phyloP scores from a whole-genome alignment of 2,329 filamentous ascomycete species.

The Trichothecium roseum region DNA sequence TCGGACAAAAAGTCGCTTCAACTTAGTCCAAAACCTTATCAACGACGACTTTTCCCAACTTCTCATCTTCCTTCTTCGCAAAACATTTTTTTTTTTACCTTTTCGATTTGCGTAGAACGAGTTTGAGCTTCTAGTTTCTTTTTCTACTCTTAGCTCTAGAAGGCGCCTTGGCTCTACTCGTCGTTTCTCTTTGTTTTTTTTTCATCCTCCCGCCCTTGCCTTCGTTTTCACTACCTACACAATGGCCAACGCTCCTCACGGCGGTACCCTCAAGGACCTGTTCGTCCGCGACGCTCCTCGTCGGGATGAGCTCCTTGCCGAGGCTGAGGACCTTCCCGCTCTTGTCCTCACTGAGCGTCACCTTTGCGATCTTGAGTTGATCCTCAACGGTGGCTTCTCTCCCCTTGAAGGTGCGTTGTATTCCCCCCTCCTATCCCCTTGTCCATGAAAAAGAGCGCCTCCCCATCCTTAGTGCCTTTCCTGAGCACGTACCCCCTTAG shows the following conservation, averaged over 20 bases:
- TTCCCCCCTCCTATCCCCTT: neutral
- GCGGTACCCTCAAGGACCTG: constrained; percentile 95
- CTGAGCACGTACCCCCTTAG: constrained; percentile 1
- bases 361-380: constrained; percentile 93
- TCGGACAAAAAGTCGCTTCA: too few relatives aligned
- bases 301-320: constrained; percentile 66
- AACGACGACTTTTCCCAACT: too few relatives aligned
- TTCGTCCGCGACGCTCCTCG: constrained; percentile 83
- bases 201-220: too few relatives aligned
- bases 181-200: too few relatives aligned
- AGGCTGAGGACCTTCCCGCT: constrained; percentile 80
- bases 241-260: constrained; percentile 68
- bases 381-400: constrained; percentile 96
- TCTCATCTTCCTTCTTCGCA: too few relatives aligned
- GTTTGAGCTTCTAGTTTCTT: too few relatives aligned
- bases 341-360: constrained; percentile 84
- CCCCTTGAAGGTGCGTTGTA: constrained; percentile 74
- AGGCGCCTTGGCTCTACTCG: too few relatives aligned
- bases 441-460: neutral
- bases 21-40: too few relatives aligned
- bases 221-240: too few relatives aligned
- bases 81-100: too few relatives aligned
- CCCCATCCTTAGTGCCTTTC: constrained; percentile 1
- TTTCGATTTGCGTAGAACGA: too few relatives aligned
- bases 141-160: too few relatives aligned